A percentile compares a stretch with the other conserved stretches of the same genome.
phyloP scores from a whole-genome alignment of 202 grass and related monocot species.

The Panicum hallii region DNA sequence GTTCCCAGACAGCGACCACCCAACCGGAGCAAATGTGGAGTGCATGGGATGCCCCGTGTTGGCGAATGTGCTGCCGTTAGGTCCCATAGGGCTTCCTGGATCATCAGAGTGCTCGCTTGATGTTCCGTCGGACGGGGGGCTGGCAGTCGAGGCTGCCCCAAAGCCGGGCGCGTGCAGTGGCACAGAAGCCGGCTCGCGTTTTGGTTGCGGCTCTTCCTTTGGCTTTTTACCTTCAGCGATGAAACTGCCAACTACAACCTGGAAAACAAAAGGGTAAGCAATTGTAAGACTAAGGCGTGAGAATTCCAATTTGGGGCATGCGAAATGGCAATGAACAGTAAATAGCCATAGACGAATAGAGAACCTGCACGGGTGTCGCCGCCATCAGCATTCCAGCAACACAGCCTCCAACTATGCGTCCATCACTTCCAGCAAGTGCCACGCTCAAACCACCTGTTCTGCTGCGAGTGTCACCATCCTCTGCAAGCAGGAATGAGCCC shows the following conservation, averaged over 20 bases:
- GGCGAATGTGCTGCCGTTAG: conserved; percentile 51
- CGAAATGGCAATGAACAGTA: conserved; percentile 10
- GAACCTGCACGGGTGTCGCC: conserved; percentile 67
- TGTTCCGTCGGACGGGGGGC: conserved; percentile 66
- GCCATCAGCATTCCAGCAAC: conserved; percentile 93
- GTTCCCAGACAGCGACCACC: conserved; percentile 63
- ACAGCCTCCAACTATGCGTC: conserved; percentile 72
- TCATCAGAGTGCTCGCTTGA: conserved; percentile 75
- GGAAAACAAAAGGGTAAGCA: conserved; percentile 28
- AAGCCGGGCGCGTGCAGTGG: conserved; percentile 49
- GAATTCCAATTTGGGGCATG: background rate
- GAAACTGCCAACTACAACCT: conserved; percentile 86
- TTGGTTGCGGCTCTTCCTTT: conserved; percentile 65
- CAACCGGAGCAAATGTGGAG: conserved; percentile 53
- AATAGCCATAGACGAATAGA: conserved; percentile 22
- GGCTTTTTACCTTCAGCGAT: conserved; percentile 73
- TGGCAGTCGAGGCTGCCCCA: conserved; percentile 49
- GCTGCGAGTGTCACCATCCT: conserved; percentile 78
- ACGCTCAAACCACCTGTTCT: conserved; percentile 85
- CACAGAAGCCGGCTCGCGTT: conserved; percentile 52
- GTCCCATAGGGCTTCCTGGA: conserved; percentile 66
- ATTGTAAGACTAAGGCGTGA: background rate
- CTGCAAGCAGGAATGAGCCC: conserved; percentile 74
- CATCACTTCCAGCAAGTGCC: conserved; percentile 72
- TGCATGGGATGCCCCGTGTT: conserved; percentile 61